Evolutionary conservation across 495 filamentous ascomycete species (phyloP), one percentile per base, ranked within the genome.

Genomic region (Aspergillus asperescens): DNA sequence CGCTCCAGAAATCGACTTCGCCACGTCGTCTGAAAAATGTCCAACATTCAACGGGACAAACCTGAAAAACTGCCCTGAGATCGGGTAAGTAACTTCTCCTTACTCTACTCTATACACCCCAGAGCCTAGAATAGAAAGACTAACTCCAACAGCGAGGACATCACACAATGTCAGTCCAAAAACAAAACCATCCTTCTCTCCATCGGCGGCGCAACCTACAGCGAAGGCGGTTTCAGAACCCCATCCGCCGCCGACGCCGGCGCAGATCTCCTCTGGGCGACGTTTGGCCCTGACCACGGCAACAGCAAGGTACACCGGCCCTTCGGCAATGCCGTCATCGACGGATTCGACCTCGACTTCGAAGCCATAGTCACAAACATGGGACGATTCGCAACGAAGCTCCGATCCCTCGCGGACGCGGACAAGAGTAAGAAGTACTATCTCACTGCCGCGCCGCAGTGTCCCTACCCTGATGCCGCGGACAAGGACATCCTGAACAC

Each of bases 331-430:
- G 77, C 81, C 20, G 69, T 77, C 24, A 62, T 89, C 35, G 86
- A 90, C 58, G 86, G 86, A 3, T 89, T 89, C 59, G 86, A 90
- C 58, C 78, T 87, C 50, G 83, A 86, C 63, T 78, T 85, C 32
- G 83, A 87, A 58, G 67, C 70, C 46, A 57, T 65, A 55, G 58
- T 71, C 42, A 38, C 62, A 55, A 54, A 81, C 68, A 81, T 79
- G 69, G 76, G 66, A 1, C 67, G 72, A 2, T 83, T 87, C 56
- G 80, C 80, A 15, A 62, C 73, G 39, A 67, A 74, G 40, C 72
- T 88, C 5, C 78, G 82, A 18, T 41, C 58, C 23, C 66, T 81
- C 35, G 81, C 80, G 68, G 67, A 81, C 46, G 67, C 70, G 4
- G 77, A 74, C 28, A 62, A 35, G 5, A 68, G 69, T 58, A 80